Evolutionary conservation across 495 filamentous ascomycete species (phyloP).

Genomic region (Neurospora sp.): DNA sequence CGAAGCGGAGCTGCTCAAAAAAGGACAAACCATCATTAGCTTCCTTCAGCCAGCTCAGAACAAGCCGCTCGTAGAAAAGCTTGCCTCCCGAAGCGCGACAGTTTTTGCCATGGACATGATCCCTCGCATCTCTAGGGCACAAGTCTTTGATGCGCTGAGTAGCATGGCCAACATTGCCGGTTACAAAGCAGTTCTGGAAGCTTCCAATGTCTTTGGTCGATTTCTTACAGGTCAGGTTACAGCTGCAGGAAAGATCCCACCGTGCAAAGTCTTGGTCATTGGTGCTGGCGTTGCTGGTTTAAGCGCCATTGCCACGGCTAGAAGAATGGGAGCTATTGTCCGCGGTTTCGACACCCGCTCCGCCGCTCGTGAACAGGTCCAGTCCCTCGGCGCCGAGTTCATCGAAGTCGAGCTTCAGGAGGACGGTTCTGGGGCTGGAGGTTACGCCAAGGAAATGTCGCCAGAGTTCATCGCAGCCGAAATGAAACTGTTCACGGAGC

Average conservation of each 20-base stretch:
- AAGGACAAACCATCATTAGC: slow-evolving; percentile 60
- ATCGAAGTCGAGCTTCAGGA: slow-evolving; percentile 77
- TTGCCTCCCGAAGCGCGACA: slow-evolving; percentile 53
- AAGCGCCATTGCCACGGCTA: slow-evolving; percentile 71
- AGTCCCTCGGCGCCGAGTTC: slow-evolving; percentile 76
- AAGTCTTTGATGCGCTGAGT: slow-evolving; percentile 70
- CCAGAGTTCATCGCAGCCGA: slow-evolving; percentile 81
- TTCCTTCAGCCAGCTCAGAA: slow-evolving; percentile 70
- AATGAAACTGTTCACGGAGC: slow-evolving; percentile 77
- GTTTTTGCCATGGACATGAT: slow-evolving; percentile 80
- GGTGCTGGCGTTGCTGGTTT: slow-evolving; percentile 74
- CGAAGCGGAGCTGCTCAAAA: slow-evolving; percentile 50
- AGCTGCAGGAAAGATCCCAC: slow-evolving; percentile 72
- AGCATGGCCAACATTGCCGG: slow-evolving; percentile 85
- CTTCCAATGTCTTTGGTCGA: slow-evolving; percentile 71
- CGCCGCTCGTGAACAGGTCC: slow-evolving; percentile 71
- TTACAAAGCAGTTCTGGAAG: slow-evolving; percentile 76
- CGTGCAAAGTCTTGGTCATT: slow-evolving; percentile 74
- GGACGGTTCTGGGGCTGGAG: slow-evolving; percentile 70
- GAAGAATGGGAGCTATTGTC: slow-evolving; percentile 73
- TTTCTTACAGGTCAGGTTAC: slow-evolving; percentile 78
- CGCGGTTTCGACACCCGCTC: slow-evolving; percentile 74
- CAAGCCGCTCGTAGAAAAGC: slow-evolving; percentile 53
- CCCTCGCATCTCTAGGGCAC: slow-evolving; percentile 71
- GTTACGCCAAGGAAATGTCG: slow-evolving; percentile 82